phyloP scores from a whole-genome alignment of 345 rosid genomes.

The Salix udensis region DNA sequence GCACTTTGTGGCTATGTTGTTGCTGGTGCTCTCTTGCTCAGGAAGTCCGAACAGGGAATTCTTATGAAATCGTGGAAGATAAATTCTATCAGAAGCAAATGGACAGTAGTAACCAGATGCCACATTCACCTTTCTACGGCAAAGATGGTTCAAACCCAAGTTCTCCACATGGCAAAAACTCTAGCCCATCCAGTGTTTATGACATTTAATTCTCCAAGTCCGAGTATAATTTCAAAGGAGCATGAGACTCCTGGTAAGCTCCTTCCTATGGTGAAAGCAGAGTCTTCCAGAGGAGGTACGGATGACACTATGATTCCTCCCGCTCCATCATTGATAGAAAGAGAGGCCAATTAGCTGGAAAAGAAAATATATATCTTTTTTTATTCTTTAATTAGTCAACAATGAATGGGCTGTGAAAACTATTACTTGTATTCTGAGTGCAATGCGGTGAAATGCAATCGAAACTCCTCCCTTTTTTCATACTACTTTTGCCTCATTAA shows the following conservation, averaged over 20 bases:
- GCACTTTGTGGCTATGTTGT: constrained; percentile 76
- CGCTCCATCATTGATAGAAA: constrained; percentile 45
- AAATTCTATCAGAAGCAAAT: constrained; percentile 35
- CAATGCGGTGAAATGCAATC: neutral
- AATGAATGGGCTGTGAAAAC: constrained; percentile 6
- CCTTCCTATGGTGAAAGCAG: constrained; percentile 45
- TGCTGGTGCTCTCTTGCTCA: constrained; percentile 95
- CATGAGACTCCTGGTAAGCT: constrained; percentile 39
- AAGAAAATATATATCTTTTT: constrained; percentile 4
- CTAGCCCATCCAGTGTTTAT: constrained; percentile 29
- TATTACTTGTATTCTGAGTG: constrained; percentile 12
- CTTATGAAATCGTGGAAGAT: constrained; percentile 65
- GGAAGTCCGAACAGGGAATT: constrained; percentile 77
- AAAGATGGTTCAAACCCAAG: constrained; percentile 42
- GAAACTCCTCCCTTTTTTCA: neutral
- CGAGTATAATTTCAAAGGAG: constrained; percentile 42
- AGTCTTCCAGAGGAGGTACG: constrained; percentile 28
- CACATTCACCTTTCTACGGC: constrained; percentile 47
- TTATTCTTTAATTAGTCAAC: neutral
- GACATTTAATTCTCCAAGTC: constrained; percentile 40
- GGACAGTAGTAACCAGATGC: constrained; percentile 14
- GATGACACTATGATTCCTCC: constrained; percentile 65
- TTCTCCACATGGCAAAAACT: constrained; percentile 31
- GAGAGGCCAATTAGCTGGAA: constrained; percentile 38
- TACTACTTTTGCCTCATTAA: neutral